phyloP scores from a whole-genome alignment of 352 stramenopile genomes.

The Phytophthora kernoviae region DNA sequence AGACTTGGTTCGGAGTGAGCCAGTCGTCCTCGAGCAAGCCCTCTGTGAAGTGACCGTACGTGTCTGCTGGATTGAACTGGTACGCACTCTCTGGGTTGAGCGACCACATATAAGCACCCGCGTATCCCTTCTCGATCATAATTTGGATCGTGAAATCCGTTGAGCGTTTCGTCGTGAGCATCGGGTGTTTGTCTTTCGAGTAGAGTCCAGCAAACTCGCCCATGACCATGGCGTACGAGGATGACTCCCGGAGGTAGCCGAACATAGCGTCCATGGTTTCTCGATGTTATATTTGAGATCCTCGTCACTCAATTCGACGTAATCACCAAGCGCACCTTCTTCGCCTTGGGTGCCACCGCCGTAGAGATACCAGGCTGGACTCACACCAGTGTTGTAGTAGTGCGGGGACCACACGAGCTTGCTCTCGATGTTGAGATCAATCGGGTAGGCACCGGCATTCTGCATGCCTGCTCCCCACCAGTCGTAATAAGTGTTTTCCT shows the following conservation, averaged over 20 bases:
- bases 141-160: constrained; percentile 69
- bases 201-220: constrained; percentile 73
- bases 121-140: constrained; percentile 54
- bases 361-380: constrained; percentile 65
- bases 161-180: constrained; percentile 60
- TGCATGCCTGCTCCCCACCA: constrained; percentile 72
- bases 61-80: constrained; percentile 71
- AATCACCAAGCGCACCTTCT: constrained; percentile 22
- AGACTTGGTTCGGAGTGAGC: constrained; percentile 67
- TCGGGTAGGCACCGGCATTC: constrained; percentile 37
- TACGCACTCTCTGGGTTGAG: constrained; percentile 76
- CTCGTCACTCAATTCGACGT: constrained; percentile 53
- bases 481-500: constrained; percentile 49
- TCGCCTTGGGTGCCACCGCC: constrained; percentile 32
- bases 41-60: constrained; percentile 56
- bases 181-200: constrained; percentile 49
- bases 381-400: constrained; percentile 77
- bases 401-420: constrained; percentile 75
- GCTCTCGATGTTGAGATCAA: constrained; percentile 45
- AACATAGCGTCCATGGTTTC: constrained; percentile 72
- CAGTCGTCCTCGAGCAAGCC: constrained; percentile 66
- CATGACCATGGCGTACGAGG: constrained; percentile 55
- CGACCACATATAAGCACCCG: constrained; percentile 76
- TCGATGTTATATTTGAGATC: constrained; percentile 51
- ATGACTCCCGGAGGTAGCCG: constrained; percentile 50